Conservation (phyloP, 2,329 filamentous ascomycete genomes). For the Laburnicola sp. region DNA sequence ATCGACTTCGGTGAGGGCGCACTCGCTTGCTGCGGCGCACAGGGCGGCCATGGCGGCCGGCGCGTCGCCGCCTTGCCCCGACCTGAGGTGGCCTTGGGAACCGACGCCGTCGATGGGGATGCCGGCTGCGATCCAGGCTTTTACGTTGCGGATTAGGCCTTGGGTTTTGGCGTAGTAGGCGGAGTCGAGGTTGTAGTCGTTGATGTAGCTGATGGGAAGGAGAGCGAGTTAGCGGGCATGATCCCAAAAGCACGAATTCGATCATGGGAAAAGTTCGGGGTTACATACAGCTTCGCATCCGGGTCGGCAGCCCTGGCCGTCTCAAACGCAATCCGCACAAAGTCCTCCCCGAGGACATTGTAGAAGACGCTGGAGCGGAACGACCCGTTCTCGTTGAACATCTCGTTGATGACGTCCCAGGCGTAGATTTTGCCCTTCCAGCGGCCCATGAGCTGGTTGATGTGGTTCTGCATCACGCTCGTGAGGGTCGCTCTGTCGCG, state of each 20-base stretch:
- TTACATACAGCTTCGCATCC: constrained; percentile 61
- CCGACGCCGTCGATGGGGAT: constrained; percentile 69
- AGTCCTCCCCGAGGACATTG: constrained; percentile 70
- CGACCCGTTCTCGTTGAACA: constrained; percentile 63
- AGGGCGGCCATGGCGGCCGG: constrained; percentile 57
- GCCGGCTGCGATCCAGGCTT: constrained; percentile 65
- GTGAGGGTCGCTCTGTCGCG: constrained; percentile 58
- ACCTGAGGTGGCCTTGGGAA: constrained; percentile 59
- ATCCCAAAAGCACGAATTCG: no score
- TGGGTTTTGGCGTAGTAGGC: constrained; percentile 63
- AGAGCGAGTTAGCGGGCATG: no score
- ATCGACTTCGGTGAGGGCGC: constrained; percentile 70
- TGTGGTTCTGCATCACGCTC: constrained; percentile 63
- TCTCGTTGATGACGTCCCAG: constrained; percentile 69
- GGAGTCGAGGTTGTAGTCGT: constrained; percentile 67
- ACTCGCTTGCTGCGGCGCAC: constrained; percentile 59
- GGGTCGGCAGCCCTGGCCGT: constrained; percentile 70
- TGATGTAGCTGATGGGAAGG: constrained; percentile 57
- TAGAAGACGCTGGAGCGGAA: constrained; percentile 67
- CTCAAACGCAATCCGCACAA: constrained; percentile 71
- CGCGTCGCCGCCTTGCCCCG: constrained; percentile 53
- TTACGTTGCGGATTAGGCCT: constrained; percentile 62
- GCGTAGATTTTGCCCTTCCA: constrained; percentile 67
- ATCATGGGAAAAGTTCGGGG: no score
- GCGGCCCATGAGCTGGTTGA: constrained; percentile 59